Percentiles rank a stretch among this genome's conserved stretches.
These are phyloP conservation scores for Aspergillus calidoustus DNA, from an alignment of 2,329 filamentous ascomycete species.

Conservation along the genomic window DNA sequence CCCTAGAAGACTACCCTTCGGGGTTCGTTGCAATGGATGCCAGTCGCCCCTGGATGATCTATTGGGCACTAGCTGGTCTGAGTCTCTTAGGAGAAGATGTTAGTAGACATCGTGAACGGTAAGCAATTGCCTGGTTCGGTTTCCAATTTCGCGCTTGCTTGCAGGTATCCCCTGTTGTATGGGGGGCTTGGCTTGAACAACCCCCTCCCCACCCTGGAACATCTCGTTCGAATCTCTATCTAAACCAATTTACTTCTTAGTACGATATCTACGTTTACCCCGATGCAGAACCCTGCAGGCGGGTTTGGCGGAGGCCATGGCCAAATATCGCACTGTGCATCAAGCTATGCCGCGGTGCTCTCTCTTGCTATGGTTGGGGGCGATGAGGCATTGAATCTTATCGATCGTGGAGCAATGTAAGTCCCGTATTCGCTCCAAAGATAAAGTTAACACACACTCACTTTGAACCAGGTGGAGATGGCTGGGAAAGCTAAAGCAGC, in stretches of 20 bases:
- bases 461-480: constrained; percentile 71
- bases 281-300: constrained; percentile 80
- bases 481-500: constrained; percentile 83
- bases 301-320: constrained; percentile 95
- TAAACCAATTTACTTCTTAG: constrained; percentile 38
- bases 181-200: background rate
- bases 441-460: constrained; percentile 26
- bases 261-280: constrained; percentile 72
- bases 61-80: constrained; percentile 84
- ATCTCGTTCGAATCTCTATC: constrained; percentile 1
- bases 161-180: constrained; percentile 10
- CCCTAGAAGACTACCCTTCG: constrained; percentile 65
- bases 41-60: constrained; percentile 89
- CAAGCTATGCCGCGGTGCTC: constrained; percentile 83
- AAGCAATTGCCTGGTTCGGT: constrained; percentile 31
- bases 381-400: constrained; percentile 70
- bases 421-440: constrained; percentile 26
- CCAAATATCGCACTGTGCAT: constrained; percentile 85
- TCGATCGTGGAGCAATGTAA: constrained; percentile 78
- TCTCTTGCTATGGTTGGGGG: constrained; percentile 79
- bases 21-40: constrained; percentile 78
- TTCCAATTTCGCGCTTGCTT: constrained; percentile 12
- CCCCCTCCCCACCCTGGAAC: background rate
- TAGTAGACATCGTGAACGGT: constrained; percentile 66
- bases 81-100: constrained; percentile 76